Evolutionary conservation across 805 yeast species (phyloP).

Genomic region (Candida montana): DNA sequence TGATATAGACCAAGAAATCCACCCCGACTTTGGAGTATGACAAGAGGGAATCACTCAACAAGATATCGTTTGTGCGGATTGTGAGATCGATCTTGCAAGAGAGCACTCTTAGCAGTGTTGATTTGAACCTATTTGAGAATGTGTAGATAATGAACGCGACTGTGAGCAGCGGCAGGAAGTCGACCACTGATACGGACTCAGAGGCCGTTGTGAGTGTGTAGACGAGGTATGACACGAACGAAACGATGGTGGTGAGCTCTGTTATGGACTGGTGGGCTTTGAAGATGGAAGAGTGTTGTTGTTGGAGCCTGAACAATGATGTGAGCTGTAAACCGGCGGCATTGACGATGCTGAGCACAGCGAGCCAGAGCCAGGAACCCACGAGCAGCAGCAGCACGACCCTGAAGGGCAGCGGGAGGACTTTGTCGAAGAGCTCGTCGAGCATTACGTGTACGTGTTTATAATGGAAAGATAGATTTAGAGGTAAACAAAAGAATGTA

Average conservation of each 20-base stretch:
- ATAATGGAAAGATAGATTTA: background rate
- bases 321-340: conserved; percentile 2
- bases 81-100: conserved; percentile 55
- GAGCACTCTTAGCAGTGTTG: conserved; percentile 48
- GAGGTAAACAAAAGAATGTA: background rate
- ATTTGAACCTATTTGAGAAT: conserved; percentile 38
- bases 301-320: conserved; percentile 4
- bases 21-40: conserved; percentile 74
- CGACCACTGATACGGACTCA: conserved; percentile 3
- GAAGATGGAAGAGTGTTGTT: conserved; percentile 3
- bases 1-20: conserved; percentile 57
- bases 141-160: conserved; percentile 27
- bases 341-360: conserved; percentile 1
- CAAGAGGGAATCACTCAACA: conserved; percentile 78
- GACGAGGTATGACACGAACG: conserved; percentile 1
- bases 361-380: conserved; percentile 13
- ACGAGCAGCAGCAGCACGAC: conserved; percentile 7
- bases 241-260: conserved; percentile 3
- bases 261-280: background rate
- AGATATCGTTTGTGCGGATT: conserved; percentile 70
- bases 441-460: background rate
- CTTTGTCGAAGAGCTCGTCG: conserved; percentile 10
- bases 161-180: conserved; percentile 7
- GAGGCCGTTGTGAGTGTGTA: conserved; percentile 3
- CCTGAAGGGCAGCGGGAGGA: conserved; percentile 12